These are phyloP conservation scores for Mycena pura DNA, from an alignment of 768 basidiomycete species.

Conservation along the genomic window DNA sequence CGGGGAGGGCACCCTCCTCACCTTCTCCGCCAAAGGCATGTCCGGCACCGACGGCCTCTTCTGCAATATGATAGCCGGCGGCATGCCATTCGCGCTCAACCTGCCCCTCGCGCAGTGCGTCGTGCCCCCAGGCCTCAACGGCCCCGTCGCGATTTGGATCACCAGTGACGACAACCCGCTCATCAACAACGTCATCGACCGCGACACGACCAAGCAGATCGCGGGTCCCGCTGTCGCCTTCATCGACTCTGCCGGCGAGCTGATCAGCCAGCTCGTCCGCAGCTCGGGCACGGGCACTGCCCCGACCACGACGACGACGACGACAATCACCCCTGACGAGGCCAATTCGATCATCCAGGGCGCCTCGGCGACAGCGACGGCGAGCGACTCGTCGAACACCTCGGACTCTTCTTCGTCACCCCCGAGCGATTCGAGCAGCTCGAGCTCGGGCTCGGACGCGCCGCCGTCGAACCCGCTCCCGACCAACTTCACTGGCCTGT, in stretches of 20 bases:
- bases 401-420: too few relatives aligned
- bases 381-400: constrained; percentile 19
- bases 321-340: constrained; percentile 41
- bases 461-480: constrained; percentile 36
- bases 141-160: constrained; percentile 77
- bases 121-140: constrained; percentile 72
- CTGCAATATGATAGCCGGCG: constrained; percentile 83
- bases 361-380: too few relatives aligned
- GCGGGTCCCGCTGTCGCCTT: constrained; percentile 77
- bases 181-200: constrained; percentile 63
- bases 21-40: constrained; percentile 64
- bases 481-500: constrained; percentile 49
- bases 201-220: constrained; percentile 58
- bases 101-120: constrained; percentile 66
- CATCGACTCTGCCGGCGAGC: constrained; percentile 66
- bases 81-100: constrained; percentile 57
- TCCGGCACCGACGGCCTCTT: constrained; percentile 57
- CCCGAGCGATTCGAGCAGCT: constrained; percentile 25
- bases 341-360: constrained; percentile 45
- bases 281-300: constrained; percentile 14
- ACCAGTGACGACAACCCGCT: constrained; percentile 70
- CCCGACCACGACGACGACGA: constrained; percentile 32
- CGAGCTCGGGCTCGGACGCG: constrained; percentile 25
- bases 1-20: constrained; percentile 63
- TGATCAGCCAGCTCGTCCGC: constrained; percentile 55